Evolutionary conservation across 257 asterid species (phyloP).

Genomic region (Penstemon davidsonii): DNA sequence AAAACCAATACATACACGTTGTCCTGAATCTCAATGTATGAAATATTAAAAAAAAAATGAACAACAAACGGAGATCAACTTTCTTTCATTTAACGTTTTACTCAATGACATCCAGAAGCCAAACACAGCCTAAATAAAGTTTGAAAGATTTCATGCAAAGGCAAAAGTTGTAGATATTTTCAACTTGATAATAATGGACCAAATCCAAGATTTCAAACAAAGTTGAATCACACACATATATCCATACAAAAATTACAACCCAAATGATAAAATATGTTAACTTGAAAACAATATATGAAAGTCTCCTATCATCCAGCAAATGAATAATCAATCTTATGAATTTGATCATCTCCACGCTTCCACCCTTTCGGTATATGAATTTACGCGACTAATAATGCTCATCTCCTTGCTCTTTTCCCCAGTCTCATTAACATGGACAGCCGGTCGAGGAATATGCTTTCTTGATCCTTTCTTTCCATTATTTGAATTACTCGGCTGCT

Average conservation of each 20-base stretch:
- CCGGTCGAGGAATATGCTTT: slow-evolving; percentile 32
- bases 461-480: slow-evolving; percentile 39
- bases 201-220: slow-evolving; percentile 19
- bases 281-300: slow-evolving; percentile 20
- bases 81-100: too few relatives aligned
- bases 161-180: too few relatives aligned
- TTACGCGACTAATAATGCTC: slow-evolving; percentile 46
- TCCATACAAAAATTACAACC: slow-evolving; percentile 9
- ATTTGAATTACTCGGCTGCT: slow-evolving; percentile 32
- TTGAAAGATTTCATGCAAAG: too few relatives aligned
- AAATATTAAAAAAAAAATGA: too few relatives aligned
- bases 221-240: slow-evolving; percentile 25
- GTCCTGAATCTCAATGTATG: too few relatives aligned
- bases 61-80: too few relatives aligned
- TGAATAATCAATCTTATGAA: not conserved
- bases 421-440: slow-evolving; percentile 28
- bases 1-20: too few relatives aligned
- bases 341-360: slow-evolving; percentile 72
- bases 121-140: too few relatives aligned
- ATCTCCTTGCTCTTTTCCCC: slow-evolving; percentile 45
- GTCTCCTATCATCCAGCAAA: slow-evolving; percentile 20
- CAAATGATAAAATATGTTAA: slow-evolving; percentile 15
- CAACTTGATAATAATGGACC: not conserved
- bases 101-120: too few relatives aligned
- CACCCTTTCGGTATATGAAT: slow-evolving; percentile 52